Base-by-base conservation (phyloP, 2,329 filamentous ascomycete genomes). In the Talaromyces sp. region DNA sequence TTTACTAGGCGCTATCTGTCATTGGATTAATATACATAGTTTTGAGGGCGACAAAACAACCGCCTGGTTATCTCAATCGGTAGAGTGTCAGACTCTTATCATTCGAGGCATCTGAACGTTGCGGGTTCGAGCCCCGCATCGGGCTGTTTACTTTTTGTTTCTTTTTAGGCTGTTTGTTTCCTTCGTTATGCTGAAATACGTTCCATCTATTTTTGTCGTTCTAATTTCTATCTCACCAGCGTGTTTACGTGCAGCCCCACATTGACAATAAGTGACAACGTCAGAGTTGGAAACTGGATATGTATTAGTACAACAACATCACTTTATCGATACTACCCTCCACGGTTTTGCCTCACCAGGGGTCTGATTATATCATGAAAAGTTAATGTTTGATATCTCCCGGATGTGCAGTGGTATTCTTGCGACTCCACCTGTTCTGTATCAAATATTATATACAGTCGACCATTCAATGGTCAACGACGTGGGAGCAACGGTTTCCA, bases 401-500 rank as follows among this genome's bases (percentile, higher is more conserved):
- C 4, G 19, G 5, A 31, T 31, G 27, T 27, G 10, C 22, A 49
- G 7, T 31, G 5, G 13, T 24, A 50, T 31, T 50, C 47, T 9
- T 56, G 52, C 33, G 14, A 24, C 2, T 16, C 11, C 13, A 24
- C 19, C 14, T 11, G n/a, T 5, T 37, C 22, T 11, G 4, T 2
- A 4, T 16, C 37, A 22, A 1, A 3, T 37, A n/a, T 19, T 22
- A 19, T 54, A 54, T 54, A 35, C 49, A 22, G 27, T 54, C 7
- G 9, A 54, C 8, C 1, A 8, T 56, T 7, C 33, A n/a, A 13
- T 37, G 27, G 35, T 57, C 47, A 59, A n/a, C 60, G 64, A 16
- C 50, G 41, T 24, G 64, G 64, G n/a, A 31, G 35, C 24, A 66
- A 62, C 11, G 64, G 64, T 50, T 66, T 62, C 64, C 64, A 66